Evolutionary conservation across 1,284 basidiomycete species (phyloP), one percentile per base, ranked within the genome.

Genomic region (Ustilago esculenta): DNA sequence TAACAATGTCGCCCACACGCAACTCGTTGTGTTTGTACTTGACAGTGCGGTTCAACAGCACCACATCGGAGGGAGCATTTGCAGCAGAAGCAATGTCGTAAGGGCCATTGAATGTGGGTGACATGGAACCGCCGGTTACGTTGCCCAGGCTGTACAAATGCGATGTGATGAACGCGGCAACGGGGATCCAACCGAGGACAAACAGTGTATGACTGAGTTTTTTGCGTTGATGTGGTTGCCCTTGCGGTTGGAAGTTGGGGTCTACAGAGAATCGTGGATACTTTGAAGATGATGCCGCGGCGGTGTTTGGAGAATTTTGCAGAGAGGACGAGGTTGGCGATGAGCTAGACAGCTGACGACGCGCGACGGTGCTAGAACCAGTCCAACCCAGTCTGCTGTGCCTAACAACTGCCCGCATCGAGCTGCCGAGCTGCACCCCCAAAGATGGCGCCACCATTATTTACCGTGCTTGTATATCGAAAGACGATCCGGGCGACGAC

Each of bases 1-100:
- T 85, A 11, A 86, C 85, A 32, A 87, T 83, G 56, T 87, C 85
- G 2, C 85, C 86, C 5, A 84, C 70, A 8, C 79, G 58, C 21
- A 65, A n/a, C 40, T 80, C 83, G 8, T 69, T 43, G 54, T 80
- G 79, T 30, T 81, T 17, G 35, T 53, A 70, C 2, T 82, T 73
- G 6, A 81, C 77, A 67, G 82, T 83, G 6, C 84, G 77, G 53
- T 86, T 84, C n/a, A 86, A 78, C 5, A 86, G 73, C 23, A 86
- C 84, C 2, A 86, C 81, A 65, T 86, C 86, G 36, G 74, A 85
- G 2, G 85, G 76, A 83, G 83, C 3, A 84, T 84, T 24, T 83
- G 84, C 81, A 83, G 71, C 14, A 3, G 23, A 40, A 1, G 61
- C 57, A 9, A 35, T 23, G 7, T 14, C 10, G 32, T 49, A 45